Conservation (phyloP, 345 rosid genomes). For the Syzygium oleosum region DNA sequence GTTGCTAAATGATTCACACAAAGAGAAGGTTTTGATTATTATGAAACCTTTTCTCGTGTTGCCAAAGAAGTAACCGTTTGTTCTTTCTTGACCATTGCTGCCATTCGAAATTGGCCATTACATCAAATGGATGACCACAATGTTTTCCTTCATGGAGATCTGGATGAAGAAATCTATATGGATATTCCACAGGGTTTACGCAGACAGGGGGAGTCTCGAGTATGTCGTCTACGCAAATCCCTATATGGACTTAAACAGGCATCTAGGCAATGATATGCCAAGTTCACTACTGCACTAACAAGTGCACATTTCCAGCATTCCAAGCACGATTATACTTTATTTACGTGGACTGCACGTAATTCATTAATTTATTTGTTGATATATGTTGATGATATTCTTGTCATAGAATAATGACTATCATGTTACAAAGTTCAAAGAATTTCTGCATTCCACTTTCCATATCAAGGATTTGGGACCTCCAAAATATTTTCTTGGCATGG, state of each 20-base stretch:
- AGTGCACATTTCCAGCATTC: not conserved
- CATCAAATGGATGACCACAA: not conserved
- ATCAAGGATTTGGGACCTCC: not conserved
- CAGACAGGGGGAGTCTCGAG: not conserved
- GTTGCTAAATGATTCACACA: no score
- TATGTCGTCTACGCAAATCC: not conserved
- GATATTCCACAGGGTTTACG: not conserved
- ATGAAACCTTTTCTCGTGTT: not conserved
- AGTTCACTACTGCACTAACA: no score
- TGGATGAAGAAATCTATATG: not conserved
- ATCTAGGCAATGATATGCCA: not conserved
- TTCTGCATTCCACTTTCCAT: not conserved
- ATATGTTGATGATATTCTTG: not conserved
- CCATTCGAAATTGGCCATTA: not conserved
- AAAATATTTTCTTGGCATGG: not conserved
- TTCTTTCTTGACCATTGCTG: no score
- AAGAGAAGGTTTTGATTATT: not conserved
- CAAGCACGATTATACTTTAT: not conserved
- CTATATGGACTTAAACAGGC: not conserved
- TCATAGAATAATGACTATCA: no score
- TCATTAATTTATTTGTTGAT: not conserved
- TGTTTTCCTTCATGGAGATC: not conserved
- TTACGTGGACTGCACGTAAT: not conserved
- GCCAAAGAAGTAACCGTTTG: not conserved
- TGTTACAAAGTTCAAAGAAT: not conserved